Evolutionary conservation across 345 rosid genomes (phyloP).

Genomic region (Viola odorata): DNA sequence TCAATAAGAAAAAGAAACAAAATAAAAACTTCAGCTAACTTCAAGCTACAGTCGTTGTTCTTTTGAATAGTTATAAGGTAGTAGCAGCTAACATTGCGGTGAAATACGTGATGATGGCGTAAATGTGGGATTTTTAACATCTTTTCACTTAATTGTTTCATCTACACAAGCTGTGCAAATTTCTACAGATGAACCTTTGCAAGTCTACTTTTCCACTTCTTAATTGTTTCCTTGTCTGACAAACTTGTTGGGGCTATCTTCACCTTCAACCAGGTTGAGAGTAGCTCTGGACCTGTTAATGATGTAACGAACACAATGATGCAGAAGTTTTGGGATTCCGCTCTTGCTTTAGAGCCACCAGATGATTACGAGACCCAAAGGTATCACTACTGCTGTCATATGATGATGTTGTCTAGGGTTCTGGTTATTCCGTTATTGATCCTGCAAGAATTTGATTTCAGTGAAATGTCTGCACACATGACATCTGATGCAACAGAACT

Average conservation of each 20-base stretch:
- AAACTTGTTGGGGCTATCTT: conserved; percentile 4
- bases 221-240: no score
- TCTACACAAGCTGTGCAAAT: no score
- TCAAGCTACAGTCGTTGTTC: no score
- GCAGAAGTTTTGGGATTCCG: conserved; percentile 99
- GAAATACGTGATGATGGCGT: no score
- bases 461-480: conserved; percentile 78
- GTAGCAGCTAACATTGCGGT: no score
- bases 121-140: no score
- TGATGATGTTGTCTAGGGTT: conserved; percentile 1
- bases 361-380: conserved; percentile 92
- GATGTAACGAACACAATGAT: conserved; percentile 91
- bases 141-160: no score
- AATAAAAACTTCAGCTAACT: no score
- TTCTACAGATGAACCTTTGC: no score
- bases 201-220: no score
- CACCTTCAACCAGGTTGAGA: conserved; percentile 56
- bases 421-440: conserved; percentile 20
- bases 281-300: conserved; percentile 77
- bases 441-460: conserved; percentile 27
- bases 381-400: conserved; percentile 27
- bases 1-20: no score
- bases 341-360: conserved; percentile 83
- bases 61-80: no score
- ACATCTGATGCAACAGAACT: conserved; percentile 59